These are phyloP conservation scores for Fusarium keratoplasticum DNA, from an alignment of 2,329 filamentous ascomycete genomes.

Conservation along the genomic window DNA sequence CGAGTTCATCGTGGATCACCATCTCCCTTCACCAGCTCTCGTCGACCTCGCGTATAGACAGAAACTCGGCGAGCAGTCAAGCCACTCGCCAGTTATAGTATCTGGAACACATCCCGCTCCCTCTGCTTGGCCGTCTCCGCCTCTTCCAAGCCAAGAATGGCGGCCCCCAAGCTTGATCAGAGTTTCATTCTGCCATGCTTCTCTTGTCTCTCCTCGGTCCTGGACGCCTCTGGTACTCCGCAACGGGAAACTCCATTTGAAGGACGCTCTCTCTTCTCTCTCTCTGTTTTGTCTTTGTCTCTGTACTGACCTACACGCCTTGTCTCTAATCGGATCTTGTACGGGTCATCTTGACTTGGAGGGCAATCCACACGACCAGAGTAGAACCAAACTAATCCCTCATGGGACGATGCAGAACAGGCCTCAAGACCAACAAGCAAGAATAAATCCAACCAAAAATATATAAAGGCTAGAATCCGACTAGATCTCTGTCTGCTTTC, in stretches of 20 bases:
- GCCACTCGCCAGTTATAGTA: not conserved
- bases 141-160: not conserved
- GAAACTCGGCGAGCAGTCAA: not conserved
- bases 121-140: not conserved
- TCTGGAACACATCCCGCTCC: not conserved
- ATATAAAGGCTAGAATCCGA: not conserved
- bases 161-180: not conserved
- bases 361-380: not conserved
- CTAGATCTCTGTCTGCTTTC: not conserved
- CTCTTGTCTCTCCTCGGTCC: not conserved
- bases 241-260: slow-evolving; percentile 5
- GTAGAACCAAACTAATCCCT: not conserved
- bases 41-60: not conserved
- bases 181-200: not conserved
- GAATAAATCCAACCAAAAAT: not conserved
- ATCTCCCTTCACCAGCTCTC: not conserved
- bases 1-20: not conserved
- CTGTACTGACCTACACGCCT: not conserved
- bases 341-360: not conserved
- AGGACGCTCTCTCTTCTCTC: not conserved
- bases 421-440: not conserved
- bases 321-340: not conserved
- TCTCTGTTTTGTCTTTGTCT: not conserved
- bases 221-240: not conserved
- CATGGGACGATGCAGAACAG: not conserved